Conservation (phyloP, 257 asterid species). For the Forsythia suspensa region DNA sequence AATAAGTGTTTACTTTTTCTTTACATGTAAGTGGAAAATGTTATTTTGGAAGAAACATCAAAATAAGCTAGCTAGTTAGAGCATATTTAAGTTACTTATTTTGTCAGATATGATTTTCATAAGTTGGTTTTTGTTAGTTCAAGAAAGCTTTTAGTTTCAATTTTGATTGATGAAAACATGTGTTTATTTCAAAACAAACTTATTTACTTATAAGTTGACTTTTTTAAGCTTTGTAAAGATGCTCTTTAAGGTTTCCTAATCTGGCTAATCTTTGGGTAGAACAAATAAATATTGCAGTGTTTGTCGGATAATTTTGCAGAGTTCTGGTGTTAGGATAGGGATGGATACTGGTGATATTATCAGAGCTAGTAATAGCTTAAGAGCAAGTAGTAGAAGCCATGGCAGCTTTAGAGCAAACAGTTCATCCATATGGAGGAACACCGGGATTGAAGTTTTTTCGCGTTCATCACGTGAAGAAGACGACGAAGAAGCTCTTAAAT, state of each 20-base stretch:
- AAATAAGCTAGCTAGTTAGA: neutral
- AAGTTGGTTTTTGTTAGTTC: neutral
- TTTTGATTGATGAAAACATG: neutral
- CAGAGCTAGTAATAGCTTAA: constrained; percentile 29
- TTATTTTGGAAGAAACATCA: neutral
- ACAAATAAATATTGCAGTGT: neutral
- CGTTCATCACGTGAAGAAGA: constrained; percentile 59
- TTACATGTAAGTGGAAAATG: neutral
- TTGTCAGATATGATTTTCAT: neutral
- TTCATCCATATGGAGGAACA: constrained; percentile 50
- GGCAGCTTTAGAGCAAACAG: constrained; percentile 46
- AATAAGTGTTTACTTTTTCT: neutral
- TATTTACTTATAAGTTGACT: neutral
- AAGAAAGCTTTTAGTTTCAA: neutral
- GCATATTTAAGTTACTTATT: neutral
- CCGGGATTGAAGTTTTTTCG: constrained; percentile 45
- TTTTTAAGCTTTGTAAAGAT: neutral
- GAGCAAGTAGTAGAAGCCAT: constrained; percentile 27
- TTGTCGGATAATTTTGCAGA: neutral
- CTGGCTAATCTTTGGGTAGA: neutral
- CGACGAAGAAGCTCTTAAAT: constrained; percentile 67
- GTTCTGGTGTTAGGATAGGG: neutral
- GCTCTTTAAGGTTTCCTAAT: neutral
- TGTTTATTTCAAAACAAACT: no score
- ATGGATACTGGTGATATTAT: constrained; percentile 29